Evolutionary conservation across 345 rosid species (phyloP).

Genomic region (Gossypium bickii): DNA sequence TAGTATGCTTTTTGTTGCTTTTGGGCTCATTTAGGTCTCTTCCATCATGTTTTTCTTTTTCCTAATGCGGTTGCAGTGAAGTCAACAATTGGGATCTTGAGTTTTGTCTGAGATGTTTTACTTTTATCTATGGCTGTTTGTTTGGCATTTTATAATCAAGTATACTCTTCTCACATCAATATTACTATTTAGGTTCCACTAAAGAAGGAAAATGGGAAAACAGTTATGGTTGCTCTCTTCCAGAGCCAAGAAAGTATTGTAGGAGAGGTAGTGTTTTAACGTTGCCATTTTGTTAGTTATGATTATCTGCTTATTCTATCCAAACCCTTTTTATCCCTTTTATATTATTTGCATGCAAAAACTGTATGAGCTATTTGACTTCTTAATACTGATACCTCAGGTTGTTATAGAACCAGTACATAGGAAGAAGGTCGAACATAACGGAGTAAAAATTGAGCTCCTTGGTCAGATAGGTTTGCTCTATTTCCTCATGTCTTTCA

Average conservation of each 20-base stretch:
- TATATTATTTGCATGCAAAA: not conserved
- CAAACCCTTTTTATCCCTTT: not conserved
- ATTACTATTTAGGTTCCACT: constrained; percentile 35
- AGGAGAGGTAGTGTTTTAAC: constrained; percentile 36
- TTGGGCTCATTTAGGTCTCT: not conserved
- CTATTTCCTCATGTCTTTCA: not conserved
- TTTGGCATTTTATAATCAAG: not conserved
- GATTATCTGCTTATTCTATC: not conserved
- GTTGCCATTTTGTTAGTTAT: not conserved
- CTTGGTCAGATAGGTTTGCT: constrained; percentile 67
- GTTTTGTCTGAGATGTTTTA: not conserved
- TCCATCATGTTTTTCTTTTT: not conserved
- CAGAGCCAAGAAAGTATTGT: constrained; percentile 52
- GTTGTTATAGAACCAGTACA: constrained; percentile 52
- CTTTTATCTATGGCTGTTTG: not conserved
- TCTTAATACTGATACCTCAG: constrained; percentile 11
- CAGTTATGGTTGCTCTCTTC: constrained; percentile 45
- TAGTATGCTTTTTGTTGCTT: no score
- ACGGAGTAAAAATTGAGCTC: constrained; percentile 67
- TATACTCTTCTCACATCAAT: constrained; percentile 1
- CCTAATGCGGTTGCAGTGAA: not conserved
- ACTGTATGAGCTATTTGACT: not conserved
- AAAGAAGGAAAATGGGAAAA: constrained; percentile 54
- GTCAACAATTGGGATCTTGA: not conserved
- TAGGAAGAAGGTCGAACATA: constrained; percentile 74